A percentile compares a stretch with the other conserved stretches of the same genome.
Conservation (phyloP, 192 early-diverging fungal genomes). For the Backusella westeae region DNA sequence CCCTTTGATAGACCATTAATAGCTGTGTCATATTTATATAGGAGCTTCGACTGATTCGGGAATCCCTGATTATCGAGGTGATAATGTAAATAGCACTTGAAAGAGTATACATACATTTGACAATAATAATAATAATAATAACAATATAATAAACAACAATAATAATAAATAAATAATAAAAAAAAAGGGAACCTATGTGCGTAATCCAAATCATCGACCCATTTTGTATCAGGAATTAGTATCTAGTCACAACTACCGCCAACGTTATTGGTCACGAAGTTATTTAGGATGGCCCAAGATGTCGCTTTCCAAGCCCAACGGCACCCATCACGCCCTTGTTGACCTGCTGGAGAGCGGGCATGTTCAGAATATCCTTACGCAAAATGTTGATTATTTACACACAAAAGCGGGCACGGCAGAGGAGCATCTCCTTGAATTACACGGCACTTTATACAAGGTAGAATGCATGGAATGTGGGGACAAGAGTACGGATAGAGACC, state of each 20-base stretch:
- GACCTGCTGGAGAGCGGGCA: constrained; percentile 47
- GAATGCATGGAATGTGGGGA: constrained; percentile 67
- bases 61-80: constrained; percentile 87
- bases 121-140: background rate
- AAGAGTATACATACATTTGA: background rate
- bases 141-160: background rate
- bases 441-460: constrained; percentile 77
- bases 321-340: constrained; percentile 61
- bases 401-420: constrained; percentile 49
- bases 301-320: constrained; percentile 67
- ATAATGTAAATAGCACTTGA: constrained; percentile 37
- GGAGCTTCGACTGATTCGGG: constrained; percentile 65
- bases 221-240: constrained; percentile 79
- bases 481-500: constrained; percentile 46
- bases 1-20: no score
- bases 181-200: constrained; percentile 56
- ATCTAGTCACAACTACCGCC: constrained; percentile 54
- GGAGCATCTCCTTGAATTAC: constrained; percentile 72
- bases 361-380: constrained; percentile 72
- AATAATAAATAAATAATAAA: background rate
- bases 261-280: constrained; percentile 91
- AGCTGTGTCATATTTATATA: background rate
- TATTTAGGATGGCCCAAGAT: constrained; percentile 81
- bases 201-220: constrained; percentile 78
- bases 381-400: constrained; percentile 92